Evolutionary conservation across 768 basidiomycete species (phyloP).

Genomic region (Pleurotus ostreatus): DNA sequence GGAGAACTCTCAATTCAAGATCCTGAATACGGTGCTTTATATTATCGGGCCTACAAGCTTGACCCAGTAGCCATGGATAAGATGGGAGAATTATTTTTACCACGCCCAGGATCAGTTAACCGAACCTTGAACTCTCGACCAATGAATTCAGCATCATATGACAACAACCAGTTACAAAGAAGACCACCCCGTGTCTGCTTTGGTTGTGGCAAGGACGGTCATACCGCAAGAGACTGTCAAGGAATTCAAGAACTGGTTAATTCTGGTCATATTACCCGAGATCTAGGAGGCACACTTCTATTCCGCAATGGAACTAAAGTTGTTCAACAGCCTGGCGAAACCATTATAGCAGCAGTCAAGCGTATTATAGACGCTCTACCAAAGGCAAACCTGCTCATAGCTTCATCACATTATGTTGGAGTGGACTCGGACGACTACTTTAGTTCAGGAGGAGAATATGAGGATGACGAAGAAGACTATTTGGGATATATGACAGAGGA

Average conservation of each 20-base stretch:
- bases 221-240: neutral
- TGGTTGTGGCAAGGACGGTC: neutral
- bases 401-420: no score
- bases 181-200: neutral
- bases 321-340: neutral
- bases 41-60: slow-evolving; percentile 7
- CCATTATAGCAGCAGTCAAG: neutral
- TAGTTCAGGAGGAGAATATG: neutral
- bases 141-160: neutral
- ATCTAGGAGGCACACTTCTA: neutral
- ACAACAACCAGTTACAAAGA: neutral
- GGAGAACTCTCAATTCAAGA: slow-evolving; percentile 4
- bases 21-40: neutral
- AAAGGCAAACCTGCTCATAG: no score
- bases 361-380: neutral
- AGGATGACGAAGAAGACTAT: neutral
- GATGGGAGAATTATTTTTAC: neutral
- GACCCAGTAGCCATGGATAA: neutral
- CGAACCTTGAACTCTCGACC: neutral
- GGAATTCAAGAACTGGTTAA: neutral
- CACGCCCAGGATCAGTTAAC: neutral
- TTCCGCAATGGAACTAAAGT: neutral
- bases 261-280: neutral
- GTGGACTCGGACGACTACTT: neutral
- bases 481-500: neutral